A percentile compares a stretch with the other conserved stretches of the same genome.
These are phyloP conservation scores for Periglandula ipomoeae DNA, from an alignment of 2,329 filamentous ascomycete species.

Conservation along the genomic window DNA sequence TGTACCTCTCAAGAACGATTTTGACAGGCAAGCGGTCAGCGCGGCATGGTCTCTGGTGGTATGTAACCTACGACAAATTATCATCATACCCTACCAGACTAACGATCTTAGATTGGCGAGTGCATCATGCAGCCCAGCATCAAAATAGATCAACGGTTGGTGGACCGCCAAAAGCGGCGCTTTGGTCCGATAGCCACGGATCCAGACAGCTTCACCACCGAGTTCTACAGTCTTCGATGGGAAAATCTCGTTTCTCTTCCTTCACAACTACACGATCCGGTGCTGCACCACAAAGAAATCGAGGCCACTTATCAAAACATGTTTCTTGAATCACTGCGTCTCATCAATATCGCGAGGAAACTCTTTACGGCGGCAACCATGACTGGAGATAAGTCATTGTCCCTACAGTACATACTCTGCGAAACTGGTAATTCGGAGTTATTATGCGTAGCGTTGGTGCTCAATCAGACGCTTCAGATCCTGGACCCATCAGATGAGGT, in stretches of 20 bases:
- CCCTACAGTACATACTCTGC: slow-evolving; percentile 1
- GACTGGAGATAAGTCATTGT: neutral
- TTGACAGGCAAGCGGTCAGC: neutral
- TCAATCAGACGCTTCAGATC: slow-evolving; percentile 3
- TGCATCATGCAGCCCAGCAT: slow-evolving; percentile 6
- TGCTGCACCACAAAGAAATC: neutral
- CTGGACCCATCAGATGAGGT: neutral
- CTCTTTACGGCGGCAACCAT: neutral
- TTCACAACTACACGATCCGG: slow-evolving; percentile 1
- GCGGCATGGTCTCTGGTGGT: slow-evolving; percentile 2
- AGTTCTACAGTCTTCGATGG: slow-evolving; percentile 3
- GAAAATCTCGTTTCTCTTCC: slow-evolving; percentile 5
- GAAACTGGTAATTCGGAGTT: slow-evolving; percentile 2
- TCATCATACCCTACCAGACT: neutral
- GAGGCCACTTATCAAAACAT: slow-evolving; percentile 1
- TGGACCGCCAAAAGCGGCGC: slow-evolving; percentile 1
- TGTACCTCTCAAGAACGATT: neutral
- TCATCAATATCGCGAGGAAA: neutral
- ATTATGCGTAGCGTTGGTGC: neutral
- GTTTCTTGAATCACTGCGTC: neutral
- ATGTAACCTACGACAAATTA: neutral
- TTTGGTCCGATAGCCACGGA: neutral
- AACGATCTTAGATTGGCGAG: slow-evolving; percentile 1
- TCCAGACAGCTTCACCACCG: neutral
- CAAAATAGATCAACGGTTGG: neutral